Base-by-base conservation (phyloP, 75 land plant species). In the Picea sitchensis region DNA sequence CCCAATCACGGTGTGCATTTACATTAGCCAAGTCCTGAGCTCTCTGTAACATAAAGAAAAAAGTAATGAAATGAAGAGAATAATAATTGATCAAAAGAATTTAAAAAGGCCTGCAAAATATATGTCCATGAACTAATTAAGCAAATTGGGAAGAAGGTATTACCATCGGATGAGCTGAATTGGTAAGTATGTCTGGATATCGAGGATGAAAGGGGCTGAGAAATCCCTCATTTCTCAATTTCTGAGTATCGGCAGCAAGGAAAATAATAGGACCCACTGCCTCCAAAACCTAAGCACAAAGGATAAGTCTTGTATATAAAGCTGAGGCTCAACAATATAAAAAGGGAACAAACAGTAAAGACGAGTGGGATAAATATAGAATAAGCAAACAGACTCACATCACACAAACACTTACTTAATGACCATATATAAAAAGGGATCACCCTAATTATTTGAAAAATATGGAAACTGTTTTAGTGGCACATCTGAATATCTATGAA, bases 131-230 rank as follows among this genome's bases (percentile, higher is more conserved):
- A 20, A 7, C 13, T 38, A 36, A 12, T 44, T 18, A 76, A 76
- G 20, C 1, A 44, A 41, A n/a, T 76, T 44, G 11, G 56, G 7
- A 14, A 30, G 18, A 44, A 79, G 58, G n/a, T 61, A 68, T 80
- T 84, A 95, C 99, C 91, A 98, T 90, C 21, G 99, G 99, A 79
- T 98, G 99, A 76, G 99, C 99, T 77, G 96, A 95, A 79, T 98
- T 98, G 57, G 99, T 98, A 21, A 98, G 93, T 79, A 93, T 98
- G 78, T 98, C 99, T 7, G 99, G 99, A 87, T 98, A 98, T 21
- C 99, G 92, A 83, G 99, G 99, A 88, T 98, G 99, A 88, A 90
- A 98, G 12, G 99, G 99, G 80, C 99, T 98, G 44, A 98, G 79
- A 81, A 92, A 98, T 1, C 99, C 99, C 82, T 98, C 99, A 90